phyloP scores from a whole-genome alignment of 352 stramenopile genomes.

The Pythium scleroteichum region DNA sequence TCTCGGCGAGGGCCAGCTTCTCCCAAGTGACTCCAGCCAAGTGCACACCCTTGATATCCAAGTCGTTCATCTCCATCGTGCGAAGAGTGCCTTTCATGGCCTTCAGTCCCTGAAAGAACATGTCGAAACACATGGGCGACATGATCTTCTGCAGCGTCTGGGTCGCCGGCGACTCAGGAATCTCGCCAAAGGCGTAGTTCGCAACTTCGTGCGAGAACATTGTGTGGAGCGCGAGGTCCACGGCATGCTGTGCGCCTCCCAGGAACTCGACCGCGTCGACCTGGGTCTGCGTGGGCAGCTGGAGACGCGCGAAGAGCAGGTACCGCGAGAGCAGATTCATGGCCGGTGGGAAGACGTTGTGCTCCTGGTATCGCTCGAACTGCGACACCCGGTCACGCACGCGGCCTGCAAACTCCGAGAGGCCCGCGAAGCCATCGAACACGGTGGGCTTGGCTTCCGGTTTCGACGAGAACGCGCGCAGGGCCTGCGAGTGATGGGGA shows the following conservation, averaged over 20 bases:
- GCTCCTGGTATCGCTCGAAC: conserved; percentile 36
- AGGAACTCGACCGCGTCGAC: conserved; percentile 34
- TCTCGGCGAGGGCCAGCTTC: conserved; percentile 26
- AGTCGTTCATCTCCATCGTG: conserved; percentile 28
- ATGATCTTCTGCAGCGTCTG: conserved; percentile 29
- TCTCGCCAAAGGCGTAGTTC: conserved; percentile 32
- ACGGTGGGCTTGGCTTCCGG: conserved; percentile 11
- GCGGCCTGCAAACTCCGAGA: conserved; percentile 27
- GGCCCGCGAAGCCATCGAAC: conserved; percentile 23
- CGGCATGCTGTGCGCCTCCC: conserved; percentile 29
- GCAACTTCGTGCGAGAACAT: conserved; percentile 34
- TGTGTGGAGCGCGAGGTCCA: conserved; percentile 31
- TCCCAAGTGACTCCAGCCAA: conserved; percentile 27
- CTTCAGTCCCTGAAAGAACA: conserved; percentile 33
- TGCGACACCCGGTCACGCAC: conserved; percentile 23
- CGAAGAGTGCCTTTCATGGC: conserved; percentile 29
- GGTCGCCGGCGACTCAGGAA: conserved; percentile 19
- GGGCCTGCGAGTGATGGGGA: background rate
- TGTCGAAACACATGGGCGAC: conserved; percentile 34
- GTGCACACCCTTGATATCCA: conserved; percentile 32
- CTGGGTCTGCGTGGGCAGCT: conserved; percentile 30
- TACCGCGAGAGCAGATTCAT: conserved; percentile 24
- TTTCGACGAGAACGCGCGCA: conserved; percentile 10
- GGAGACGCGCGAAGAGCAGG: conserved; percentile 29
- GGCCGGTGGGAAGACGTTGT: conserved; percentile 31